Conservation (phyloP, 176 grass and related monocot species). For the Lolium rigidum region DNA sequence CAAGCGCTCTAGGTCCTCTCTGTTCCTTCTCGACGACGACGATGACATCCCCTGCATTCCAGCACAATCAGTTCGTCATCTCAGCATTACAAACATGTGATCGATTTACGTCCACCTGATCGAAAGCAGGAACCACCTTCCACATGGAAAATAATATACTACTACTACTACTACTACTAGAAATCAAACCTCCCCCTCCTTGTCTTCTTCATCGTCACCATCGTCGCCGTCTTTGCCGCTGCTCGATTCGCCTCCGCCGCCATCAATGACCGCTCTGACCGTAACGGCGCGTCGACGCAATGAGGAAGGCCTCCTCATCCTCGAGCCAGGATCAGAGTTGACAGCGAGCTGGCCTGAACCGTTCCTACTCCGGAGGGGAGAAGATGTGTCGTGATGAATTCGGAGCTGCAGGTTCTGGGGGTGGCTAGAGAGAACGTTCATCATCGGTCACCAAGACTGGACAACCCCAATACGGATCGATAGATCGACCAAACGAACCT, state of each 20-base stretch:
- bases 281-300: neutral
- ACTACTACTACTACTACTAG: no score
- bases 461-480: neutral
- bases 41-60: constrained; percentile 8
- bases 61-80: no score
- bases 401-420: constrained; percentile 36
- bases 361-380: constrained; percentile 20
- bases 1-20: constrained; percentile 74
- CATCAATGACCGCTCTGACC: constrained; percentile 41
- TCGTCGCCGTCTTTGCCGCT: constrained; percentile 43
- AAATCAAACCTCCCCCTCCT: constrained; percentile 18
- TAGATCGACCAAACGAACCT: neutral
- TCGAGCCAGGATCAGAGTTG: neutral
- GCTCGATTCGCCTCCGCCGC: constrained; percentile 40
- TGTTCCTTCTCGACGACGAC: neutral
- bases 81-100: no score
- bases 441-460: constrained; percentile 31
- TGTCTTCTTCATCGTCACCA: neutral
- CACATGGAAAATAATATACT: no score
- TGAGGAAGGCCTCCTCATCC: neutral
- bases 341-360: constrained; percentile 12
- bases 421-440: constrained; percentile 53
- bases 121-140: no score
- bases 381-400: constrained; percentile 12
- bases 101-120: neutral